Base-by-base conservation (phyloP, 108 stramenopile genomes). In the Nitzschia sp. region DNA sequence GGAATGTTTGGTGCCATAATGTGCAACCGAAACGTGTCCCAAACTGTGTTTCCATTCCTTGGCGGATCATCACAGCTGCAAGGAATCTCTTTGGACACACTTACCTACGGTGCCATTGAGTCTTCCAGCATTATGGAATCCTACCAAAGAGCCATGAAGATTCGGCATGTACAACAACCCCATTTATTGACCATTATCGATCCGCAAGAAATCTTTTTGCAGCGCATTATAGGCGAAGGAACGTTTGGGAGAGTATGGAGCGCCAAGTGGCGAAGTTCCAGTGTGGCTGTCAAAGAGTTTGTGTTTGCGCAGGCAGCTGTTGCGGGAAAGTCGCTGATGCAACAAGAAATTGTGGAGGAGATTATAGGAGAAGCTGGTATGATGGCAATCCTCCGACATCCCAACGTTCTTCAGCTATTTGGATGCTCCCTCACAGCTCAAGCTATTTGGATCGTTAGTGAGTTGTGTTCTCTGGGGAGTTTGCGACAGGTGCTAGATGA, bases 311-410 rank as follows among this genome's bases (percentile, higher is more conserved):
- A 98, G 83, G 97, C 96, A 41, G 97, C 97, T 44, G 90, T 98
- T 26, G 89, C 91, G 40, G 97, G 97, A 61, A 95, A 83, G 52
- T 95, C 96, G 42, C 69, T 83, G n/a, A 93, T 95, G 77, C 96
- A 95, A 54, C 86, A 91, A 58, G 93, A 95, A 75, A 95, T 98
- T 57, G 88, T 98, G 14, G 96, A 98, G 75, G 97, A 97, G 74
- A 98, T 98, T 53, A 96, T 98, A 51, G 97, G 97, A 9, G 97
- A 98, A 75, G 97, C 97, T 22, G 96, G 95, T 6, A 93, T 98
- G 85, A 97, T 98, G 98, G 92, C 94, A 17, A 95, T 94, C 55
- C 76, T 98, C 38, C 85, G 95, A 24, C 98, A 98, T 69, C 96
- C 96, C 3, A 94, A 96, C 53, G 94, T 98, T 0, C 79, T 98